Evolutionary conservation across 371 early-diverging fungal species (phyloP), one percentile per base, ranked within the genome.

Genomic region (Mortierella polycephala): DNA sequence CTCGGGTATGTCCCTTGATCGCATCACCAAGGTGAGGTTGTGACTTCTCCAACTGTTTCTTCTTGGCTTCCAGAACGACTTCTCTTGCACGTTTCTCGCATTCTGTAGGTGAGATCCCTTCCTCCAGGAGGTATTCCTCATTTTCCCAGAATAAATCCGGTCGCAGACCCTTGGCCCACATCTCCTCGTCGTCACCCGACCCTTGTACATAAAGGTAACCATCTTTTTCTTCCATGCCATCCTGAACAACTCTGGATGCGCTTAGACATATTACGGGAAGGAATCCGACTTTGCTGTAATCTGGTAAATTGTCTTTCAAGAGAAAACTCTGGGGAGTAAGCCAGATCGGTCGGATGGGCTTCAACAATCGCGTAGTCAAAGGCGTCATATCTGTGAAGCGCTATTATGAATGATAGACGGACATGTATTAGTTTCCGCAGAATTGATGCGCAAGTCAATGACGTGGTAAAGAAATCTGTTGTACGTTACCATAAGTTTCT

Each of bases 181-280:
- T 82, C 71, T 96, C 96, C 44, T 94, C 90, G 75, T 96, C 96
- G 74, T 96, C 96, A 0, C 89, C 96, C 2, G 95, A 91, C 7
- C 96, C 96, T 82, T 96, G 96, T 5, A 96, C 91, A 67, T 96
- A 96, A 6, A 87, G 69, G 61, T 88, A 94, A 0, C 90, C 88
- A 44, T 87, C 83, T 37, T 79, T 82, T 11, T 71, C 83, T 41
- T 89, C 90, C 47, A 86, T 66, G 41, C 89, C 85, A 37, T 84
- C 88, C 41, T 70, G 72, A 0, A 88, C 86, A 6, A 86, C 86
- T 49, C 86, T 84, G 0, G 94, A 94, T 0, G 94, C 94, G 67
- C 89, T 91, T 20, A 94, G 66, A 63, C 93, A 93, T 5, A 93
- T 83, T 7, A 93, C 85, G 0, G 94, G 93, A 42, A 80, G 83